A percentile compares a stretch with the other conserved stretches of the same genome.
phyloP scores from a whole-genome alignment of 2,329 filamentous ascomycete species.

The Nannizzia gypsea region DNA sequence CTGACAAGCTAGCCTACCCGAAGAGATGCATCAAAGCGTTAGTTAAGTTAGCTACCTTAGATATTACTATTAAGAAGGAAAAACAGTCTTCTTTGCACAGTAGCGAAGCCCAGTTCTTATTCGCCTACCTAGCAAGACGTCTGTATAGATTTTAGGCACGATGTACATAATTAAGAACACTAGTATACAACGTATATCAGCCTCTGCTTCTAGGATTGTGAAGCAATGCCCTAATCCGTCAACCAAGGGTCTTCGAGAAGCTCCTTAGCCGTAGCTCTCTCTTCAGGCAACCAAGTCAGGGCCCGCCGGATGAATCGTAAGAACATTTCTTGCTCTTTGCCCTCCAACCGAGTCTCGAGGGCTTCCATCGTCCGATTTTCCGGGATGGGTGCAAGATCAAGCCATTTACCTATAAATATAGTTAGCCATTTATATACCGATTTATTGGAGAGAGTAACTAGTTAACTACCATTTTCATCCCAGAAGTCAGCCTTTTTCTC shows the following conservation, averaged over 20 bases:
- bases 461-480: slow-evolving; percentile 16
- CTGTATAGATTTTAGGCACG: no score
- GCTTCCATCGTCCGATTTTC: slow-evolving; percentile 3
- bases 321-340: slow-evolving; percentile 5
- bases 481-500: slow-evolving; percentile 28
- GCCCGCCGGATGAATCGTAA: slow-evolving; percentile 15
- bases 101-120: no score
- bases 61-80: no score
- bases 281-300: slow-evolving; percentile 17
- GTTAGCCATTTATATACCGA: no score
- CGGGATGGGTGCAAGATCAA: slow-evolving; percentile 3
- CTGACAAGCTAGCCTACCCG: not conserved
- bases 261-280: slow-evolving; percentile 15
- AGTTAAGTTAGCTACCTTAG: no score
- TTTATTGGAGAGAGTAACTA: no score
- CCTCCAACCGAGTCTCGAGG: not conserved
- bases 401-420: not conserved
- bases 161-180: no score
- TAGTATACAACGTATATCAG: no score
- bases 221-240: no score
- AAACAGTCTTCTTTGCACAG: no score
- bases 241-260: slow-evolving; percentile 17
- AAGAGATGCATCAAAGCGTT: not conserved
- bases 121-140: no score
- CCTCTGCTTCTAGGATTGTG: no score